phyloP scores from a whole-genome alignment of 768 basidiomycete species.

The Dictyophora rubrovolvata region DNA sequence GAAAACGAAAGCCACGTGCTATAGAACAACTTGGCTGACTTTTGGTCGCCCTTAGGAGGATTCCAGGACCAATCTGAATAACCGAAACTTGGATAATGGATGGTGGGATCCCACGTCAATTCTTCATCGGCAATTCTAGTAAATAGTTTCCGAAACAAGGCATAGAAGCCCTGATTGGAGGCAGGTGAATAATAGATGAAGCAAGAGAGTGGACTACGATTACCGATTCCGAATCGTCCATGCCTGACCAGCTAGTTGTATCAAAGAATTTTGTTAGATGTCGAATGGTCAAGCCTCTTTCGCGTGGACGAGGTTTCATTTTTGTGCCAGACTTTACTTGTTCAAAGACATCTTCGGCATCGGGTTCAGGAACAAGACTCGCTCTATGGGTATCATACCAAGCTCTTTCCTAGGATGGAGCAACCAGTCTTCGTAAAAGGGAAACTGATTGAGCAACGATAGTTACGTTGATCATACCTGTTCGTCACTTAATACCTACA shows the following conservation, averaged over 20 bases:
- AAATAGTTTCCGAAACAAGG: slow-evolving; percentile 83
- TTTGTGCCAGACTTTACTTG: slow-evolving; percentile 66
- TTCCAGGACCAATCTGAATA: slow-evolving; percentile 66
- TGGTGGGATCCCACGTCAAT: slow-evolving; percentile 28
- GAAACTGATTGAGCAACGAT: background rate
- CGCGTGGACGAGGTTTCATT: slow-evolving; percentile 37
- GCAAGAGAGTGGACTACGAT: background rate
- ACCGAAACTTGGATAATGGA: slow-evolving; percentile 77
- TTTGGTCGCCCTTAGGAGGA: slow-evolving; percentile 30
- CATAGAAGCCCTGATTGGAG: slow-evolving; percentile 67
- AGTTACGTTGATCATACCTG: slow-evolving; percentile 61
- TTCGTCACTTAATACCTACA: slow-evolving; percentile 83
- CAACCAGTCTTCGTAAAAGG: slow-evolving; percentile 10
- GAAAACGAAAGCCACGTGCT: slow-evolving; percentile 77
- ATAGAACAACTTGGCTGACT: slow-evolving; percentile 71
- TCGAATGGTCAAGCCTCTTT: slow-evolving; percentile 67
- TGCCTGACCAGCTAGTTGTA: slow-evolving; percentile 50
- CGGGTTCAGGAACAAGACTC: slow-evolving; percentile 69
- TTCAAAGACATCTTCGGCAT: slow-evolving; percentile 76
- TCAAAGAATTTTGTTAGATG: slow-evolving; percentile 85
- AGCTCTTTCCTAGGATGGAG: slow-evolving; percentile 75
- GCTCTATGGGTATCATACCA: slow-evolving; percentile 95
- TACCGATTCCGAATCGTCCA: slow-evolving; percentile 56
- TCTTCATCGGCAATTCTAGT: slow-evolving; percentile 77
- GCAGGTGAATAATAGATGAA: background rate